Base-by-base conservation (phyloP, 768 basidiomycete species). In the Kwoniella heveanensis region DNA sequence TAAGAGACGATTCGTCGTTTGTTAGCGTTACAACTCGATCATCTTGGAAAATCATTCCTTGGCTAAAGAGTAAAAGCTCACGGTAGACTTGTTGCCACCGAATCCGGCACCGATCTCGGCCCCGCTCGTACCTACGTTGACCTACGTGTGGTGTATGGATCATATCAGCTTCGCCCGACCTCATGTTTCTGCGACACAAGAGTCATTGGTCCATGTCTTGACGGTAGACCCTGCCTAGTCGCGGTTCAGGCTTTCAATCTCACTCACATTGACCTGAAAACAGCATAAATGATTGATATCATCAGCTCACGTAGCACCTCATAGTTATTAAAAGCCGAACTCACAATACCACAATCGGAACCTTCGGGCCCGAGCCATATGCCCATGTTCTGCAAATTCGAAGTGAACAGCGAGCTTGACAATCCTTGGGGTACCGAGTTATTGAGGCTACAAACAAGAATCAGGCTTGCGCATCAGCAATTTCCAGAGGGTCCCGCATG, bases 361-460 rank as follows among this genome's bases (percentile, higher is more conserved):
- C 94, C 94, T 62, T 84, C 83, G 44, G 92, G 89, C 13, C 93
- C 92, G 68, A 95, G 88, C 91, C 92, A 96, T 81, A 87, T 90
- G 55, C 94, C 92, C 57, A 96, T 82, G 70, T 88, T 88, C 64
- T 89, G 83, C 53, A 97, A 73, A 72, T 91, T 89, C 44, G 86
- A 86, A 54, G 94, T 94, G 90, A 94, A 97, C 1, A 96, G 83
- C 64, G 70, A 72, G n/a, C 69, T 67, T 6, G 76, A 77, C 17
- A 77, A 58, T 1, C 76, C 74, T 62, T 77, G 76, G 15, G 76
- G 76, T 5, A 77, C 76, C 21, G 59, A 30, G 64, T 77, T 77
- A 55, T 77, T 77, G 30, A 77, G 44, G 19, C 74, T 76, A 39
- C 29, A 21, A 17, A 22, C 5, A 24, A 22, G 22, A 22, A 10